Conservation (phyloP, 768 basidiomycete genomes). For the Hygrocybe coccinea region DNA sequence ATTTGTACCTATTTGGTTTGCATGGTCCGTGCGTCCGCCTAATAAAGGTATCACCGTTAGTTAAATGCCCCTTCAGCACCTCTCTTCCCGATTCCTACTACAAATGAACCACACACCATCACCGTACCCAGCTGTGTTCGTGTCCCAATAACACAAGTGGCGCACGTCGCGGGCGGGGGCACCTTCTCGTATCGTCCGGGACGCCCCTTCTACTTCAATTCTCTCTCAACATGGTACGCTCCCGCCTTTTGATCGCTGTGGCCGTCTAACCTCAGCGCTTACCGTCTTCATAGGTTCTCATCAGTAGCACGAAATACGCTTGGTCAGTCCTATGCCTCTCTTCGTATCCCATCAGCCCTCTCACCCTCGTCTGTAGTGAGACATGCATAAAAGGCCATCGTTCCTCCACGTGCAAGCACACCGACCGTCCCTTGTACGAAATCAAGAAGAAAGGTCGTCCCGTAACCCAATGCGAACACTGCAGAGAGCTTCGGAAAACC, state of each 20-base stretch:
- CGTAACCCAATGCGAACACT: conserved; percentile 85
- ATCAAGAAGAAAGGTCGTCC: conserved; percentile 93
- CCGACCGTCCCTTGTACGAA: conserved; percentile 82
- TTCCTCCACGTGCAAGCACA: conserved; percentile 84
- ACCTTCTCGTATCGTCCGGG: conserved; percentile 33
- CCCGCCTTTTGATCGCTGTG: neutral
- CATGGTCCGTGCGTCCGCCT: conserved; percentile 37
- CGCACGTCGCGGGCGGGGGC: conserved; percentile 56
- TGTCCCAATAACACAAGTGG: conserved; percentile 49
- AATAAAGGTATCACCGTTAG: conserved; percentile 36
- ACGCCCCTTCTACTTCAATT: conserved; percentile 18
- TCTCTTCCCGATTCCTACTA: conserved; percentile 25
- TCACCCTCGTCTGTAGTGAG: conserved; percentile 49
- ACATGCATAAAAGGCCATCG: conserved; percentile 94
- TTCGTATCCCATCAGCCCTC: conserved; percentile 3
- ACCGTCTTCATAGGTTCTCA: conserved; percentile 49
- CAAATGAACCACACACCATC: conserved; percentile 46
- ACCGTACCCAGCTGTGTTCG: conserved; percentile 24
- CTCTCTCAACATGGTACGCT: conserved; percentile 41
- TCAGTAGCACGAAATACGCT: conserved; percentile 76
- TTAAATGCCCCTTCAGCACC: conserved; percentile 54
- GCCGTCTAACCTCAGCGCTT: neutral
- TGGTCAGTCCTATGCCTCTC: conserved; percentile 48
- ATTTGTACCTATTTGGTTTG: neutral
- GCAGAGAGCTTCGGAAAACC: conserved; percentile 78